Evolutionary conservation across 305 asterid genomes (phyloP).

Genomic region (Fraxinus xanthoxyloides): DNA sequence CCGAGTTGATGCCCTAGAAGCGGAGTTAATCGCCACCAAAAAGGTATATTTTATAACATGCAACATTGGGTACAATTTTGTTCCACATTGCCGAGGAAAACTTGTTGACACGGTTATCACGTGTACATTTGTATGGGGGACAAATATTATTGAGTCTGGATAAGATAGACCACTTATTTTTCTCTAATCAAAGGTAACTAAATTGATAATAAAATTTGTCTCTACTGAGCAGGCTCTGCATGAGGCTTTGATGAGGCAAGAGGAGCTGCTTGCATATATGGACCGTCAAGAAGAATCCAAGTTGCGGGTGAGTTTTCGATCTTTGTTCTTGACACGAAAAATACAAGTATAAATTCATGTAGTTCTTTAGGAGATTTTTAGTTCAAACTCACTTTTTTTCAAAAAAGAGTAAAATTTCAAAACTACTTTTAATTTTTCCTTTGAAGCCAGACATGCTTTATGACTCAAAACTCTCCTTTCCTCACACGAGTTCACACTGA

Average conservation of each 20-base stretch:
- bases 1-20: constrained; percentile 96
- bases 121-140: background rate
- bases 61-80: background rate
- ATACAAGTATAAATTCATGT: background rate
- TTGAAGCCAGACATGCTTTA: background rate
- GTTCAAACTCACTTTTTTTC: background rate
- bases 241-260: constrained; percentile 97
- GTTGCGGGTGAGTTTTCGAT: constrained; percentile 53
- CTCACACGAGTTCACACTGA: background rate
- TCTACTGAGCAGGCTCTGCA: constrained; percentile 69
- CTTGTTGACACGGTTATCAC: background rate
- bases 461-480: background rate
- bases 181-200: background rate
- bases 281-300: constrained; percentile 87
- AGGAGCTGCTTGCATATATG: constrained; percentile 92
- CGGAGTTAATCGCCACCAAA: constrained; percentile 95
- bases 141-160: background rate
- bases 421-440: background rate
- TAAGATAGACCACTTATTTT: background rate
- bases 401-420: background rate
- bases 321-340: background rate
- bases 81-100: background rate
- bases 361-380: background rate
- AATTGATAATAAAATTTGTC: background rate
- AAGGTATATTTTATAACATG: constrained; percentile 44